Percentiles rank a stretch among this genome's conserved stretches.
Conservation (phyloP, 345 rosid species). For the Reutealis trisperma region DNA sequence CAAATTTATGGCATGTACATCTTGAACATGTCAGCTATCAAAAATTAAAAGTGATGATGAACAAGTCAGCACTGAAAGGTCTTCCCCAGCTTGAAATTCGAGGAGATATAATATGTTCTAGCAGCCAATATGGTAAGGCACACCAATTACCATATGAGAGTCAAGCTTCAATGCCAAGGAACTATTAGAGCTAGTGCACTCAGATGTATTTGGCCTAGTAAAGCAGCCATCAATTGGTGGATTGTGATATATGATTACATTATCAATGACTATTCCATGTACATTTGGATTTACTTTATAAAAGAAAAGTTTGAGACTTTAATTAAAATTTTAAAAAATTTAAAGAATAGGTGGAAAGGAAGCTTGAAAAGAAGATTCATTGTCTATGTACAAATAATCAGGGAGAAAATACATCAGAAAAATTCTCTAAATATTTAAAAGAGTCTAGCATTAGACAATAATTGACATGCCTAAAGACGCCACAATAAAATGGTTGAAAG, state of each 20-base stretch:
- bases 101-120: neutral
- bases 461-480: no score
- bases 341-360: neutral
- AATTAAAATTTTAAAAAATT: no score
- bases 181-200: neutral
- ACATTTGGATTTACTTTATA: neutral
- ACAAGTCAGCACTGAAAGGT: neutral
- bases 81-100: neutral
- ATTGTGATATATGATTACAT: neutral
- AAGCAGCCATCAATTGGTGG: neutral
- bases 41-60: neutral
- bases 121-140: neutral
- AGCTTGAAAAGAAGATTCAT: no score
- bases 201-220: neutral
- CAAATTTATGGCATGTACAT: neutral
- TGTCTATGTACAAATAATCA: no score
- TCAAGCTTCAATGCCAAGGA: neutral
- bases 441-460: no score
- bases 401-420: no score
- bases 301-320: neutral
- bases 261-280: neutral
- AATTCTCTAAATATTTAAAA: no score
- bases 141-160: neutral
- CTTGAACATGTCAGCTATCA: neutral
- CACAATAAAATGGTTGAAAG: no score